Evolutionary conservation across 768 basidiomycete genomes (phyloP).

Genomic region (Lactarius quietus): DNA sequence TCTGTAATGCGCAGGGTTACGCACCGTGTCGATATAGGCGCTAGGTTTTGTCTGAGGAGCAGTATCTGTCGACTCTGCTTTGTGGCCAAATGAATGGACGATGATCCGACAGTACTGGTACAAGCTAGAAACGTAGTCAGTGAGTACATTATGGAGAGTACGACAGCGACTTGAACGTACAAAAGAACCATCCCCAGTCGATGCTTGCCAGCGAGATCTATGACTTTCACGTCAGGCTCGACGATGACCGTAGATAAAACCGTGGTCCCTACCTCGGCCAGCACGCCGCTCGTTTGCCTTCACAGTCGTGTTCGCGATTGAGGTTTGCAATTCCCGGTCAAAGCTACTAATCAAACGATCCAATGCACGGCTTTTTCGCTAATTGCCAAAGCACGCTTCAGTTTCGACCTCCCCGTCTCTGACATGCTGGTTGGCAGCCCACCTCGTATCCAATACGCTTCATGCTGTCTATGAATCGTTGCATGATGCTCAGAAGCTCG

Average conservation of each 20-base stretch:
- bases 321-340: constrained; percentile 13
- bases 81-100: constrained; percentile 24
- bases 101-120: constrained; percentile 24
- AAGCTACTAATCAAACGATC: constrained; percentile 15
- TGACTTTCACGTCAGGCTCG: background rate
- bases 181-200: constrained; percentile 21
- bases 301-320: constrained; percentile 20
- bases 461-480: constrained; percentile 29
- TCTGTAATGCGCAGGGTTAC: background rate
- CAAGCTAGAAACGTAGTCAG: constrained; percentile 12
- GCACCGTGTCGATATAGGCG: constrained; percentile 14
- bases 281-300: constrained; percentile 1
- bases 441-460: constrained; percentile 5
- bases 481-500: constrained; percentile 34
- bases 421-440: background rate
- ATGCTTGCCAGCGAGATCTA: constrained; percentile 18
- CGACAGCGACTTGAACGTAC: background rate
- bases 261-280: constrained; percentile 9
- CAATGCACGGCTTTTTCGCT: constrained; percentile 19
- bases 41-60: constrained; percentile 9
- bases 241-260: background rate
- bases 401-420: background rate
- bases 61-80: constrained; percentile 6
- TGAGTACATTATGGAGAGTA: background rate
- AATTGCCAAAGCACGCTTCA: background rate